Conservation (phyloP, 2,329 filamentous ascomycete species). For the Verticillium dahliae region DNA sequence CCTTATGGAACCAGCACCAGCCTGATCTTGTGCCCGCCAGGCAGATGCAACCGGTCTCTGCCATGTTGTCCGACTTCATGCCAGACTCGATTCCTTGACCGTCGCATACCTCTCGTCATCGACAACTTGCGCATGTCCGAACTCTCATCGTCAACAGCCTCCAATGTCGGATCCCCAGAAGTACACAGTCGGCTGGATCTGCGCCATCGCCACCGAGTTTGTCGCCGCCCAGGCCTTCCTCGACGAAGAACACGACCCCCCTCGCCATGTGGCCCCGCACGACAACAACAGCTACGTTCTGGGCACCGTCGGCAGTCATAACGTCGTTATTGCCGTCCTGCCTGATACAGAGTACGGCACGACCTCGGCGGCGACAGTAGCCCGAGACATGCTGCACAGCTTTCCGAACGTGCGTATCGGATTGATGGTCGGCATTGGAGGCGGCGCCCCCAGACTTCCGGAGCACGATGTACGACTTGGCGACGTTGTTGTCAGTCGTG, state of each 20-base stretch:
- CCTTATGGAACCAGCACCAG: constrained; percentile 5
- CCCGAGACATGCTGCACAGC: constrained; percentile 22
- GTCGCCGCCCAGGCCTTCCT: constrained; percentile 24
- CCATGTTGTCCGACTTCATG: no score
- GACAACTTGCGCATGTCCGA: background rate
- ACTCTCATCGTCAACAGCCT: background rate
- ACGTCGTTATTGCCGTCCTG: constrained; percentile 23
- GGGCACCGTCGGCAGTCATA: constrained; percentile 21
- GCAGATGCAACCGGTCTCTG: background rate
- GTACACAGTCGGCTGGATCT: constrained; percentile 6
- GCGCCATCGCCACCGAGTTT: constrained; percentile 21
- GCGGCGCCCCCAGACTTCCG: constrained; percentile 23
- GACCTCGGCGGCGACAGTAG: constrained; percentile 22
- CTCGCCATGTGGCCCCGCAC: background rate
- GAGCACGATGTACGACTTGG: constrained; percentile 25
- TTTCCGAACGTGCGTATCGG: constrained; percentile 21
- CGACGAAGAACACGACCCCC: constrained; percentile 19
- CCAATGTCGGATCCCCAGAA: background rate
- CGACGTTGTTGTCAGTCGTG: constrained; percentile 1
- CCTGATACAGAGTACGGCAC: constrained; percentile 22
- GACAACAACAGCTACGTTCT: constrained; percentile 16
- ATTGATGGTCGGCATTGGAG: constrained; percentile 20
- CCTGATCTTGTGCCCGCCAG: background rate
- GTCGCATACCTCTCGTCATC: background rate
- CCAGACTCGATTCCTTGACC: constrained; percentile 13